phyloP scores from a whole-genome alignment of 2,329 filamentous ascomycete species.

The Calonectria honghensis region DNA sequence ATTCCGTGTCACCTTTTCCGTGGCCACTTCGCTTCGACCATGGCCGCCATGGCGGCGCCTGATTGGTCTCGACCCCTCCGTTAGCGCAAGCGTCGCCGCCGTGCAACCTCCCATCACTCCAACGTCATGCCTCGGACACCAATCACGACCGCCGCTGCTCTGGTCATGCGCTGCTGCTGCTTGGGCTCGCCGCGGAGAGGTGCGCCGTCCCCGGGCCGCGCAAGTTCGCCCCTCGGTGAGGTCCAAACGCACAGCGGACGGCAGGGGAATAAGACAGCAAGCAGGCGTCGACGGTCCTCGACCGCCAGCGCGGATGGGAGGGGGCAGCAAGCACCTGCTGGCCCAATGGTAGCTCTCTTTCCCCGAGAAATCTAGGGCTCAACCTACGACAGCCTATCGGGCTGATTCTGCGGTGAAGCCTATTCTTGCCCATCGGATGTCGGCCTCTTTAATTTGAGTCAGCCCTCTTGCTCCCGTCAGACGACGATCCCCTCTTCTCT shows the following conservation, averaged over 20 bases:
- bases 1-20: conserved; percentile 24
- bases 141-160: conserved; percentile 35
- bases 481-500: conserved; percentile 54
- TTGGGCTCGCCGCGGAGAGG: conserved; percentile 20
- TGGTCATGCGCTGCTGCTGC: conserved; percentile 41
- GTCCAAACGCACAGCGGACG: neutral
- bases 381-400: conserved; percentile 22
- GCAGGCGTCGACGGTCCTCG: neutral
- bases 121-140: conserved; percentile 56
- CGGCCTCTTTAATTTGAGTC: conserved; percentile 28
- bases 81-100: conserved; percentile 16
- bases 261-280: conserved; percentile 4
- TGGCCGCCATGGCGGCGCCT: conserved; percentile 2
- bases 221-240: conserved; percentile 1
- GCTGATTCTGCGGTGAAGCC: conserved; percentile 31
- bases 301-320: neutral
- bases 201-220: neutral
- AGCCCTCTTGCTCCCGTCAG: conserved; percentile 42
- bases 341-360: conserved; percentile 25
- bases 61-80: conserved; percentile 32
- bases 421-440: conserved; percentile 27
- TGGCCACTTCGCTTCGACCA: conserved; percentile 17
- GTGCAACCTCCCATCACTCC: conserved; percentile 29
- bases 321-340: neutral
- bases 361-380: conserved; percentile 26